phyloP scores from a whole-genome alignment of 768 basidiomycete genomes.

The Inosperma sp. region DNA sequence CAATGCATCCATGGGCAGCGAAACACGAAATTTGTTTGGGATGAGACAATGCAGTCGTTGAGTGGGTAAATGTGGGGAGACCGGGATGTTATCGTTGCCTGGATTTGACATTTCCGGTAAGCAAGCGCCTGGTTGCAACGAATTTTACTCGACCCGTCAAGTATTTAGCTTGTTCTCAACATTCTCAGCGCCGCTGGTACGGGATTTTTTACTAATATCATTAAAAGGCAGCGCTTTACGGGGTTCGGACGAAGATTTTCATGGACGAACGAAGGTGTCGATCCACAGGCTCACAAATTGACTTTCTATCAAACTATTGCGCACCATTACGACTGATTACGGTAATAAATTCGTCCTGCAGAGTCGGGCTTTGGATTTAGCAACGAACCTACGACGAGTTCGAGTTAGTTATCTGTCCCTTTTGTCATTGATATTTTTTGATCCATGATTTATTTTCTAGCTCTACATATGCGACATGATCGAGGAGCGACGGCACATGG shows the following conservation, averaged over 20 bases:
- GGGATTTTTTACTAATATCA: background rate
- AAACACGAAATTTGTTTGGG: slow-evolving; percentile 45
- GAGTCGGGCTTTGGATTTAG: slow-evolving; percentile 31
- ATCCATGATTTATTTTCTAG: slow-evolving; percentile 11
- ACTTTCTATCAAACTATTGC: slow-evolving; percentile 42
- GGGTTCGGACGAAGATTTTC: slow-evolving; percentile 46
- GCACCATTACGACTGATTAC: slow-evolving; percentile 32
- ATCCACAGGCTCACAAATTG: slow-evolving; percentile 39
- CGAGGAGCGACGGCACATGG: slow-evolving; percentile 32
- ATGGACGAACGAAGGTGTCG: slow-evolving; percentile 35
- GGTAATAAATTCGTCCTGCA: slow-evolving; percentile 32
- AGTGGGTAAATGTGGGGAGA: slow-evolving; percentile 43
- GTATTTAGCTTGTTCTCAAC: slow-evolving; percentile 40
- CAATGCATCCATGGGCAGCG: slow-evolving; percentile 20
- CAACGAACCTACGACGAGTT: slow-evolving; percentile 27
- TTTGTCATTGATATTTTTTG: background rate
- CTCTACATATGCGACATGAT: slow-evolving; percentile 53
- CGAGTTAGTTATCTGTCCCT: slow-evolving; percentile 23
- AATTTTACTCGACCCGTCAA: background rate
- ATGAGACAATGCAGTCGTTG: slow-evolving; percentile 38
- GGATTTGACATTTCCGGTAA: slow-evolving; percentile 48
- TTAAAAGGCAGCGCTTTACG: slow-evolving; percentile 9
- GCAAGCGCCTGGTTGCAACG: slow-evolving; percentile 9
- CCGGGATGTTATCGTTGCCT: slow-evolving; percentile 39
- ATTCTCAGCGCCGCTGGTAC: slow-evolving; percentile 45